Base-by-base conservation (phyloP, 495 filamentous ascomycete genomes). In the Daldinia decipiens region DNA sequence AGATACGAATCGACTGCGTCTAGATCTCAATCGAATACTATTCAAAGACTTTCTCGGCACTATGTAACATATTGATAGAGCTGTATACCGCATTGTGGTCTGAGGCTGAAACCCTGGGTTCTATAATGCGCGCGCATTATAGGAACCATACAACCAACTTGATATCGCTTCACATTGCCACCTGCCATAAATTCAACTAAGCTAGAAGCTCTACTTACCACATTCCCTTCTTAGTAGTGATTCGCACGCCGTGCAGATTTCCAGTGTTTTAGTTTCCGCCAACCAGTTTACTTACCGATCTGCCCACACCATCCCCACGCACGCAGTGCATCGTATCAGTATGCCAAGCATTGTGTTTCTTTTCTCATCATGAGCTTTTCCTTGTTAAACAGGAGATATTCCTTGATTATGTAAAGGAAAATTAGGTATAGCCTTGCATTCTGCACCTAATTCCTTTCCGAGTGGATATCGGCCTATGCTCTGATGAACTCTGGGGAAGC, bases 51-150 rank as follows among this genome's bases (percentile, higher is more conserved):
- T 31, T 45, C 45, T 64, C 58, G 45, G n/a, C 45, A 27, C 32
- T 53, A 70, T 70, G 66, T 63, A 63, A 69, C 67, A 47, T 55
- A 3, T 55, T 32, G 38, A 47, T 55, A 55, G 24, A 54, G 56
- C 19, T 29, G 31, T 47, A 21, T 21, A 47, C 21, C 31, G 5
- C 19, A 47, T 51, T 34, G 34, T 34, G n/a, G 59, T 24, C 47
- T 43, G 17, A 21, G 40, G 59, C 45, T 55, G 60, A 54, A 27
- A 47, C 47, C 45, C 26, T 50, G 29, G 7, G 29, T 32, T 32
- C 29, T 5, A 32, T 32, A 9, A 38, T 55, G 55, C 55, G 54
- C 43, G 59, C 47, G 21, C 24, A 52, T 36, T 8, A 50, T 11
- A 31, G 19, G 29, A 26, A 39, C 51, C 8, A 53, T 47, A 7